Evolutionary conservation across 2,329 filamentous ascomycete species (phyloP).

Genomic region (Monilinia aucupariae): DNA sequence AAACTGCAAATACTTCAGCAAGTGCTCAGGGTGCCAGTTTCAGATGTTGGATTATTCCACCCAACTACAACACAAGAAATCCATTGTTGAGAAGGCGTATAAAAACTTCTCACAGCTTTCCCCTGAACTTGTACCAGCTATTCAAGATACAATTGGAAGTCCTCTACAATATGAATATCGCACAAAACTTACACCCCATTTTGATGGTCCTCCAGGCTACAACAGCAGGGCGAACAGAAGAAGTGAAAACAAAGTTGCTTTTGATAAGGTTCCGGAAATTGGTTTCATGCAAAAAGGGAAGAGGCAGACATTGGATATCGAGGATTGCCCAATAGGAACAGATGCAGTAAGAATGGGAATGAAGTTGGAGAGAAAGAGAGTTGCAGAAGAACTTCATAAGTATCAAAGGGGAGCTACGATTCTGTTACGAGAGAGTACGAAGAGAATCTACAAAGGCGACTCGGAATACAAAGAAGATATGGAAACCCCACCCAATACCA

Average conservation of each 20-base stretch:
- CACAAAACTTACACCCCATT: conserved; percentile 95
- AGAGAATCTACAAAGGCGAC: conserved; percentile 51
- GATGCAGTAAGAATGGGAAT: conserved; percentile 76
- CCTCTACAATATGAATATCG: conserved; percentile 90
- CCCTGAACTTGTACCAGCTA: conserved; percentile 65
- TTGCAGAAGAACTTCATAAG: conserved; percentile 61
- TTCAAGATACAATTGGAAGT: conserved; percentile 82
- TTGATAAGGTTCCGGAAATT: conserved; percentile 66
- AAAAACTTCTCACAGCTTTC: conserved; percentile 82
- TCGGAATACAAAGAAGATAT: conserved; percentile 28
- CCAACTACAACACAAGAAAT: conserved; percentile 78
- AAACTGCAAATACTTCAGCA: conserved; percentile 78
- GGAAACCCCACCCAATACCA: conserved; percentile 29
- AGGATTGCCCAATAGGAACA: conserved; percentile 94
- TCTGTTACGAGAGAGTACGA: conserved; percentile 79
- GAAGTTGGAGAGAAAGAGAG: conserved; percentile 69
- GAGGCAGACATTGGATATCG: conserved; percentile 79
- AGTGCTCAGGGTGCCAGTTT: conserved; percentile 90
- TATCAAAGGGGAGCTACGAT: conserved; percentile 84
- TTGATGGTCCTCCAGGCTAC: conserved; percentile 65
- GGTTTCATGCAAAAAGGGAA: conserved; percentile 89
- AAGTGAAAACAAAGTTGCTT: conserved; percentile 50
- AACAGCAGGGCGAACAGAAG: conserved; percentile 43
- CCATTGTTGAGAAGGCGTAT: conserved; percentile 86
- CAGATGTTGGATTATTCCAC: conserved; percentile 91